Evolutionary conservation across 169 alveolate species (phyloP).

Genomic region (Babesia bovis): DNA sequence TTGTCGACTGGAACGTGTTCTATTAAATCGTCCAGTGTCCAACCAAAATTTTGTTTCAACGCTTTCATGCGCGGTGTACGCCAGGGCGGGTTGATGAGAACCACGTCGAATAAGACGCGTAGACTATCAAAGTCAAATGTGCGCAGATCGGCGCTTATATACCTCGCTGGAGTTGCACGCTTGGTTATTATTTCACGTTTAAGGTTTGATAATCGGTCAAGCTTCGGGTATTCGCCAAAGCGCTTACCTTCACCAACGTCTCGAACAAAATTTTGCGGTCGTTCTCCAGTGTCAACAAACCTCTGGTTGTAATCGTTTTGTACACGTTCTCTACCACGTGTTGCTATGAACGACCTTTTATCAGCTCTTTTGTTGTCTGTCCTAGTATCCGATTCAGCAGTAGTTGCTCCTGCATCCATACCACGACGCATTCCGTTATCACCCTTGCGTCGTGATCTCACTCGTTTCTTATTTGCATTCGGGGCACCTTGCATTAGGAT

Average conservation of each 20-base stretch:
- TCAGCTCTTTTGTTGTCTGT: slow-evolving; percentile 5
- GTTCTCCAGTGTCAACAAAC: slow-evolving; percentile 87
- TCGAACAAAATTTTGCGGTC: slow-evolving; percentile 90
- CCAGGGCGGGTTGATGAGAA: slow-evolving; percentile 92
- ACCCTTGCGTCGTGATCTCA: slow-evolving; percentile 11
- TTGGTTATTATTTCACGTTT: slow-evolving; percentile 83
- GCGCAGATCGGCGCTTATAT: slow-evolving; percentile 83
- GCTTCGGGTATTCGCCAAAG: slow-evolving; percentile 84
- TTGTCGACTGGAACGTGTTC: slow-evolving; percentile 80
- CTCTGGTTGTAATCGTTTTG: slow-evolving; percentile 87
- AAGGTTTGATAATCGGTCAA: slow-evolving; percentile 83
- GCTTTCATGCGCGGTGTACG: slow-evolving; percentile 52
- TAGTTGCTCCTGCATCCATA: not conserved
- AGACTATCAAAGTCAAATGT: slow-evolving; percentile 79
- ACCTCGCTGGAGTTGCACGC: slow-evolving; percentile 87
- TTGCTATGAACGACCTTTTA: slow-evolving; percentile 1
- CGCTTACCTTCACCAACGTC: slow-evolving; percentile 84
- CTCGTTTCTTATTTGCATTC: not conserved
- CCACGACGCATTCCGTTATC: slow-evolving; percentile 1
- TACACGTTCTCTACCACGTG: slow-evolving; percentile 72
- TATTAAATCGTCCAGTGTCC: slow-evolving; percentile 70
- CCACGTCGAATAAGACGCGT: slow-evolving; percentile 87
- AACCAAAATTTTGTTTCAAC: slow-evolving; percentile 42
- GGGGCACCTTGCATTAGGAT: not conserved
- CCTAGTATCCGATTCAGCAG: not conserved